A percentile compares a stretch with the other conserved stretches of the same genome.
phyloP scores from a whole-genome alignment of 192 early-diverging fungal genomes.

The Backusella psychrophila region DNA sequence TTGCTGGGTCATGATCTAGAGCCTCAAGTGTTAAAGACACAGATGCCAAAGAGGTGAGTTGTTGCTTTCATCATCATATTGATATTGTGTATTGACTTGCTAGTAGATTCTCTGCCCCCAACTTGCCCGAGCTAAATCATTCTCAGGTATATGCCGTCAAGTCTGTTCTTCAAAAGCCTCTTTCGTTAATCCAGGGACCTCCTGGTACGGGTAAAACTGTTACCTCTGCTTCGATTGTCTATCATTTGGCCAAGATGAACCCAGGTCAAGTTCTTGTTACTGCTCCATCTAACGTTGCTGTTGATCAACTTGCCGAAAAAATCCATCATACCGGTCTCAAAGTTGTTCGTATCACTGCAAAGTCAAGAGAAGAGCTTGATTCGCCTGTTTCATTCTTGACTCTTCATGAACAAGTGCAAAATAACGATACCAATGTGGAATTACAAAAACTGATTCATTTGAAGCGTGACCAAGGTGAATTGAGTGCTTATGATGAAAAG shows the following conservation, averaged over 20 bases:
- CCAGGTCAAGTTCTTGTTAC: slow-evolving; percentile 93
- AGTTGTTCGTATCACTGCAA: slow-evolving; percentile 93
- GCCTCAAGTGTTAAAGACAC: slow-evolving; percentile 74
- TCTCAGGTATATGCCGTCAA: slow-evolving; percentile 96
- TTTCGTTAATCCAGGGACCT: slow-evolving; percentile 95
- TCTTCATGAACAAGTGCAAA: slow-evolving; percentile 95
- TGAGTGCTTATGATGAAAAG: slow-evolving; percentile 84
- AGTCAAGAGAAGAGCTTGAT: slow-evolving; percentile 90
- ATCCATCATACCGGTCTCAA: slow-evolving; percentile 93
- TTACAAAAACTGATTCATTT: slow-evolving; percentile 90
- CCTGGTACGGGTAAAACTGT: slow-evolving; percentile 99
- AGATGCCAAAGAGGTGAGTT: slow-evolving; percentile 71
- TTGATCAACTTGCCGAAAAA: slow-evolving; percentile 97
- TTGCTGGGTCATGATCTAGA: slow-evolving; percentile 95
- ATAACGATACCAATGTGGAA: slow-evolving; percentile 92
- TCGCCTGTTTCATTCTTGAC: slow-evolving; percentile 93
- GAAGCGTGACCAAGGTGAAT: slow-evolving; percentile 87
- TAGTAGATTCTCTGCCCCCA: slow-evolving; percentile 78
- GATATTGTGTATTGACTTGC: background rate
- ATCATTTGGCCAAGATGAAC: slow-evolving; percentile 92
- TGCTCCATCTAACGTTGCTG: slow-evolving; percentile 99
- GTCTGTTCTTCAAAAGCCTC: slow-evolving; percentile 85
- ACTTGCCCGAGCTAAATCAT: slow-evolving; percentile 94
- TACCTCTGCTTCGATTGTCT: slow-evolving; percentile 95
- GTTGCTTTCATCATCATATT: background rate